Evolutionary conservation across 2,329 filamentous ascomycete species (phyloP).

Genomic region (Colletotrichum acutatum): DNA sequence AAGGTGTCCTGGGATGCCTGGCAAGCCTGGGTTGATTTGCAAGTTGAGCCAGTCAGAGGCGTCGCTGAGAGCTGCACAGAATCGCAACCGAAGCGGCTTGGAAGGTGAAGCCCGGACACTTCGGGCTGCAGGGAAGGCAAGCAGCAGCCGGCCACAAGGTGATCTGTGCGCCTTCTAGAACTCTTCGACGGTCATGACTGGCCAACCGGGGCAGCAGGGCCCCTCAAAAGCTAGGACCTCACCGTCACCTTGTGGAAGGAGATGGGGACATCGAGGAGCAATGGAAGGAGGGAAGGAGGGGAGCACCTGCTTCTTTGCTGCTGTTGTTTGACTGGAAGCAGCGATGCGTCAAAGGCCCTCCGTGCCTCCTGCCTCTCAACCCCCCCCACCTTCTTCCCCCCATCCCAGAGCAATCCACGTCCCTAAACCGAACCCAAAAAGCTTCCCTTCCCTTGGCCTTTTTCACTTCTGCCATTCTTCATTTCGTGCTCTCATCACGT

Average conservation of each 20-base stretch:
- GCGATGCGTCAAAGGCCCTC: conserved; percentile 32
- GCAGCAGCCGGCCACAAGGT: conserved; percentile 3
- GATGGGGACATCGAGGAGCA: conserved; percentile 8
- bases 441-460: conserved; percentile 36
- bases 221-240: conserved; percentile 34
- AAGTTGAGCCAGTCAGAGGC: conserved; percentile 24
- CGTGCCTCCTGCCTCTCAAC: conserved; percentile 12
- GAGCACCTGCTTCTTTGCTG: conserved; percentile 13
- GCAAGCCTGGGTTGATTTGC: not conserved
- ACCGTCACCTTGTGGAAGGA: conserved; percentile 19
- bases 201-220: conserved; percentile 29
- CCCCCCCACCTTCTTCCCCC: conserved; percentile 23
- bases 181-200: conserved; percentile 37
- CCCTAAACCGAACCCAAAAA: conserved; percentile 36
- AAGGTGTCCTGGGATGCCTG: not conserved
- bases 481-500: conserved; percentile 25
- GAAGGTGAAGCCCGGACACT: conserved; percentile 38
- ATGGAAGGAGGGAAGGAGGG: conserved; percentile 3
- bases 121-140: conserved; percentile 32
- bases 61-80: conserved; percentile 33
- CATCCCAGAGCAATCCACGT: conserved; percentile 26
- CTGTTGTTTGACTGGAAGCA: conserved; percentile 32
- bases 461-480: conserved; percentile 21
- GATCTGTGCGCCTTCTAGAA: conserved; percentile 40
- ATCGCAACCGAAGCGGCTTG: conserved; percentile 37